These are phyloP conservation scores for Lipomyces kockii DNA, from an alignment of 805 yeast genomes.

Conservation along the genomic window DNA sequence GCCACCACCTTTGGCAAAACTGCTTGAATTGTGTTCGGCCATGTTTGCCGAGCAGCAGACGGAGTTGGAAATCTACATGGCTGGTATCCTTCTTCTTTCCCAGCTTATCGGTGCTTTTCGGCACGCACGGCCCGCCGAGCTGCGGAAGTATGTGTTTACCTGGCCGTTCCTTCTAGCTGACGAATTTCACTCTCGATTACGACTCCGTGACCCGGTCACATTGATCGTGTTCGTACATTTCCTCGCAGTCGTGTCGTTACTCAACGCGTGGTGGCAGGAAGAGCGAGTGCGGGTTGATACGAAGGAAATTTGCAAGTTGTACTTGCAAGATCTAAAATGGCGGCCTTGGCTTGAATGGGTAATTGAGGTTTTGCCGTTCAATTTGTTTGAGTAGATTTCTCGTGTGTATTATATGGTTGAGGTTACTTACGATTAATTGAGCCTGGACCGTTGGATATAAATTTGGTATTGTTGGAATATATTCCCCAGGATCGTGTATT, in stretches of 20 bases:
- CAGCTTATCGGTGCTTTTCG: constrained; percentile 29
- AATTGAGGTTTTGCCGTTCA: constrained; percentile 27
- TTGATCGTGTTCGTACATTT: constrained; percentile 32
- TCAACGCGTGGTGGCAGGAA: constrained; percentile 37
- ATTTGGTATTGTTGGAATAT: no score
- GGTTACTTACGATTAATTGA: background rate
- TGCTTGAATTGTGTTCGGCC: constrained; percentile 6
- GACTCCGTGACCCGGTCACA: constrained; percentile 27
- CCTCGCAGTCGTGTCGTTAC: constrained; percentile 29
- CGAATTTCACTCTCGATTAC: constrained; percentile 25
- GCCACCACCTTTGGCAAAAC: constrained; percentile 14
- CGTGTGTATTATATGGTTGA: background rate
- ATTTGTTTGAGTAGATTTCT: constrained; percentile 5
- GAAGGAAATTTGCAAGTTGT: constrained; percentile 22
- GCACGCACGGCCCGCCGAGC: constrained; percentile 31
- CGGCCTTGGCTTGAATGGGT: constrained; percentile 35
- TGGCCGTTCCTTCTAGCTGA: constrained; percentile 36
- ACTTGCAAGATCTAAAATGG: constrained; percentile 24
- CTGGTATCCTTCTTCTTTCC: constrained; percentile 24
- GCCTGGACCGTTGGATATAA: background rate
- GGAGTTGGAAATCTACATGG: constrained; percentile 29
- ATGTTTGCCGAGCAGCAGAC: constrained; percentile 9
- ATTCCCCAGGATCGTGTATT: no score
- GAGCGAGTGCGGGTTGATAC: constrained; percentile 32
- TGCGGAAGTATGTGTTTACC: constrained; percentile 35